Evolutionary conservation across 2,329 filamentous ascomycete genomes (phyloP).

Genomic region (Aspergillus sp.): DNA sequence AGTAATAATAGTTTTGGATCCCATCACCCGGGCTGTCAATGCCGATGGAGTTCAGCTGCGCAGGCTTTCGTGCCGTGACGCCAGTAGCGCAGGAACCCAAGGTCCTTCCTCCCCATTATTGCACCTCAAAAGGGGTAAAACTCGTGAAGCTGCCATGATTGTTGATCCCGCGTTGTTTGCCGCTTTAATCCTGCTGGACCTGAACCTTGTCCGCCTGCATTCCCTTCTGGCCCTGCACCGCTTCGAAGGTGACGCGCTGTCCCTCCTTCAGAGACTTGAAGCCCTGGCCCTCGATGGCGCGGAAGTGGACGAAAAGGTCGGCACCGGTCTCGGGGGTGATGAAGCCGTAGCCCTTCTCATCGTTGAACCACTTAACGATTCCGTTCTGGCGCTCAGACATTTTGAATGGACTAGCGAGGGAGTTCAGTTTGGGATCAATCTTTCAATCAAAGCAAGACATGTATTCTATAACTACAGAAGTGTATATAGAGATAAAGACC

Average conservation of each 20-base stretch:
- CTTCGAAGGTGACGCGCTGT: conserved; percentile 7
- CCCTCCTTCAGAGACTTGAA: conserved; percentile 4
- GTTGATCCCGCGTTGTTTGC: background rate
- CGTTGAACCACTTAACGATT: conserved; percentile 10
- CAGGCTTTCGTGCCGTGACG: background rate
- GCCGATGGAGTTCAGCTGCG: background rate
- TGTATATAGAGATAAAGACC: background rate
- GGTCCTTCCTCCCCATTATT: background rate
- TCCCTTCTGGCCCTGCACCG: conserved; percentile 1
- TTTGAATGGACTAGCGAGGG: background rate
- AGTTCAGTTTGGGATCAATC: background rate
- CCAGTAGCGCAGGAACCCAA: background rate
- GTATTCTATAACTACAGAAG: too few species aligned
- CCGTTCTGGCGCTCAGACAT: conserved; percentile 8
- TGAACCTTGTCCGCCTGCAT: conserved; percentile 9
- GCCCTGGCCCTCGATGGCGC: background rate
- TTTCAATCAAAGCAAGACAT: background rate
- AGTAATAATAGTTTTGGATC: background rate
- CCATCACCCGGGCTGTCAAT: background rate
- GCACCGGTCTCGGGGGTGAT: conserved; percentile 9
- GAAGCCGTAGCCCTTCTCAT: conserved; percentile 10
- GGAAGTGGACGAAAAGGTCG: conserved; percentile 8
- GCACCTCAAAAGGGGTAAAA: background rate
- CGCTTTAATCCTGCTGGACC: background rate
- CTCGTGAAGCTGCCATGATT: background rate